Evolutionary conservation across 257 asterid genomes (phyloP).

Genomic region (Petunia secreta): DNA sequence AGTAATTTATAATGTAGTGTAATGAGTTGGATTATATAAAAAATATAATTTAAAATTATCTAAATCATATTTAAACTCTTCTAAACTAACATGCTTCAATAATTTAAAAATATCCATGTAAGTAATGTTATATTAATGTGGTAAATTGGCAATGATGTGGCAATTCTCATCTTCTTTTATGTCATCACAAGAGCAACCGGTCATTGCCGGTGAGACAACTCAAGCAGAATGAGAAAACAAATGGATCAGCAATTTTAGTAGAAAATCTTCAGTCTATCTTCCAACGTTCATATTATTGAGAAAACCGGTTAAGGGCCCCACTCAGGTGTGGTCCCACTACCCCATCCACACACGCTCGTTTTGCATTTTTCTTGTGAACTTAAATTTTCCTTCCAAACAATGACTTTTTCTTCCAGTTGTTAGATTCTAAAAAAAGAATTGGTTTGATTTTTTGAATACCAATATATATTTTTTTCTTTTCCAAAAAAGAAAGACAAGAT

Average conservation of each 20-base stretch:
- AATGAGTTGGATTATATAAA: too few relatives aligned
- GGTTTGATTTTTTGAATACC: neutral
- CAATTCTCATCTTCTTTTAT: too few relatives aligned
- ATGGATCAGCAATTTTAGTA: neutral
- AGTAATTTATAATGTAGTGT: too few relatives aligned
- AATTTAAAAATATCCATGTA: too few relatives aligned
- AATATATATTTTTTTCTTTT: neutral
- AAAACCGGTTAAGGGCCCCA: neutral
- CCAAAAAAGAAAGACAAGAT: neutral
- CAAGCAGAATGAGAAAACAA: neutral
- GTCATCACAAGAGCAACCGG: conserved; percentile 19
- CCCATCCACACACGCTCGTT: neutral
- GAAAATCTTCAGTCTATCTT: neutral
- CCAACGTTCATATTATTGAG: neutral
- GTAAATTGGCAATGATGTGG: neutral
- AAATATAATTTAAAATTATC: too few relatives aligned
- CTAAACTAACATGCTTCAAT: too few relatives aligned
- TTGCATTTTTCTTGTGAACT: neutral
- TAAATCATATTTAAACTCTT: too few relatives aligned
- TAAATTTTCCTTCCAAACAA: neutral
- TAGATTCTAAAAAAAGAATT: too few relatives aligned
- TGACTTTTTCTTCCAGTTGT: neutral
- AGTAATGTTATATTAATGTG: too few relatives aligned
- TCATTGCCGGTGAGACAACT: conserved; percentile 20
- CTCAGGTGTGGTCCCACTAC: neutral